phyloP scores from a whole-genome alignment of 83 land plant genomes.

The Isoetes engelmannii region DNA sequence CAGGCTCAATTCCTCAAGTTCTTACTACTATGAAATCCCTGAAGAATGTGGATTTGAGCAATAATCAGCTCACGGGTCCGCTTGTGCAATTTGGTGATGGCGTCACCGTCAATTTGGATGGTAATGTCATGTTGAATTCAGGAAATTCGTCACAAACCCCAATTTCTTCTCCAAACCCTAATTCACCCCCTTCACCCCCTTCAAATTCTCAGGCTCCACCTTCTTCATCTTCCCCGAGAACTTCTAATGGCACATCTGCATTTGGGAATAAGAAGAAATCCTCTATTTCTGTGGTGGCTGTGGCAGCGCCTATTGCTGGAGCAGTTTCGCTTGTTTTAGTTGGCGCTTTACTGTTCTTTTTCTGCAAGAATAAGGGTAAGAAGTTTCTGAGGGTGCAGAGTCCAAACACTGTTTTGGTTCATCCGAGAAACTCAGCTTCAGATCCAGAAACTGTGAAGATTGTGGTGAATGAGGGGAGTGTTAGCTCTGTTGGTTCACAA shows the following conservation, averaged over 20 bases:
- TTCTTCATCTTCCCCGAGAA: too few relatives aligned
- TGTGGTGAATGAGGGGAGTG: conserved; percentile 16
- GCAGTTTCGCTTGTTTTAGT: neutral
- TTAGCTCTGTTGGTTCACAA: conserved; percentile 14
- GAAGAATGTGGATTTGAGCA: conserved; percentile 38
- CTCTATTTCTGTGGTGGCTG: conserved; percentile 1
- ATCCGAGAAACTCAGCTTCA: conserved; percentile 44
- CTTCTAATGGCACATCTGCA: too few relatives aligned
- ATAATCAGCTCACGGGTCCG: conserved; percentile 52
- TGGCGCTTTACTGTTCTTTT: conserved; percentile 1
- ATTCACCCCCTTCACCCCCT: too few relatives aligned
- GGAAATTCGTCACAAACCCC: too few relatives aligned
- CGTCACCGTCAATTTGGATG: conserved; percentile 28
- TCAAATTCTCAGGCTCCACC: too few relatives aligned
- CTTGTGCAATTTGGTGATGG: conserved; percentile 32
- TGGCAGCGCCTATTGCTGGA: conserved; percentile 10
- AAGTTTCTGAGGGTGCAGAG: conserved; percentile 16
- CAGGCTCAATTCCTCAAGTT: conserved; percentile 44
- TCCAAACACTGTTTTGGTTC: conserved; percentile 44
- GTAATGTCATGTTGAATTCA: conserved; percentile 37
- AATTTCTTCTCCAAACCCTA: too few relatives aligned
- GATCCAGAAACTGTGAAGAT: conserved; percentile 47
- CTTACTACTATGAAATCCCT: conserved; percentile 44
- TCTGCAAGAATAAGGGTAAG: conserved; percentile 24
- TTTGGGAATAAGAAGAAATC: too few relatives aligned